Percentiles rank a stretch among this genome's conserved stretches.
Conservation (phyloP, 768 basidiomycete species). For the Boletus rufocinnamomeus region DNA sequence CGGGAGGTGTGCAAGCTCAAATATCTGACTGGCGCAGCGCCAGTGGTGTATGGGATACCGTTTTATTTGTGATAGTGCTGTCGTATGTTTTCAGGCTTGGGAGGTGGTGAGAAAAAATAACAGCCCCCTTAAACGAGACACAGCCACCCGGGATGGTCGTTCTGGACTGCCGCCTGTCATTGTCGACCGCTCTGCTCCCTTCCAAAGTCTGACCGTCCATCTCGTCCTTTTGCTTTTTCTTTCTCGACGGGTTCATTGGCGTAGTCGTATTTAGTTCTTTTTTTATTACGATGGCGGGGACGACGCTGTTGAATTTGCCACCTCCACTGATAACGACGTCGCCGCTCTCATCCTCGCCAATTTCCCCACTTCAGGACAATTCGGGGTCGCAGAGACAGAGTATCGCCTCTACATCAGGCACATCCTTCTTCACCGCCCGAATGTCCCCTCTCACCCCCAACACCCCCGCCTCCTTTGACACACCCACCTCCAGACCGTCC, state of each 20-base stretch:
- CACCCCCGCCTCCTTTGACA: slow-evolving; percentile 25
- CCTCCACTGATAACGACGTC: slow-evolving; percentile 21
- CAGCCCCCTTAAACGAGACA: neutral
- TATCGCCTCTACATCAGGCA: slow-evolving; percentile 27
- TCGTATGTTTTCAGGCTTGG: neutral
- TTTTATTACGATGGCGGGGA: slow-evolving; percentile 9
- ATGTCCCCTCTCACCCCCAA: slow-evolving; percentile 27
- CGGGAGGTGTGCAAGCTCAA: slow-evolving; percentile 84
- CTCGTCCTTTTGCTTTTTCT: neutral
- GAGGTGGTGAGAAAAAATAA: neutral
- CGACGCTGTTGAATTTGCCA: slow-evolving; percentile 11
- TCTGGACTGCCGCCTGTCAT: neutral
- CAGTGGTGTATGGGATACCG: slow-evolving; percentile 94
- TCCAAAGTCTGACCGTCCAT: neutral
- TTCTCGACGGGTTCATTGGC: neutral
- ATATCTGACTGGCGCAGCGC: slow-evolving; percentile 93
- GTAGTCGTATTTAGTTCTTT: neutral
- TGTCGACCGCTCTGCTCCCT: neutral
- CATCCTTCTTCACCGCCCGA: slow-evolving; percentile 31
- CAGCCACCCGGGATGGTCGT: slow-evolving; percentile 19
- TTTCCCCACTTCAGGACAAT: slow-evolving; percentile 15
- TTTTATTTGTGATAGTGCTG: slow-evolving; percentile 61
- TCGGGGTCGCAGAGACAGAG: slow-evolving; percentile 24
- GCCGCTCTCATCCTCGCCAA: slow-evolving; percentile 15
- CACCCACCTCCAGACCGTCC: slow-evolving; percentile 35